A percentile compares a stretch with the other conserved stretches of the same genome.
phyloP scores from a whole-genome alignment of 2,329 filamentous ascomycete species.

The Penicillium brevicompactum region DNA sequence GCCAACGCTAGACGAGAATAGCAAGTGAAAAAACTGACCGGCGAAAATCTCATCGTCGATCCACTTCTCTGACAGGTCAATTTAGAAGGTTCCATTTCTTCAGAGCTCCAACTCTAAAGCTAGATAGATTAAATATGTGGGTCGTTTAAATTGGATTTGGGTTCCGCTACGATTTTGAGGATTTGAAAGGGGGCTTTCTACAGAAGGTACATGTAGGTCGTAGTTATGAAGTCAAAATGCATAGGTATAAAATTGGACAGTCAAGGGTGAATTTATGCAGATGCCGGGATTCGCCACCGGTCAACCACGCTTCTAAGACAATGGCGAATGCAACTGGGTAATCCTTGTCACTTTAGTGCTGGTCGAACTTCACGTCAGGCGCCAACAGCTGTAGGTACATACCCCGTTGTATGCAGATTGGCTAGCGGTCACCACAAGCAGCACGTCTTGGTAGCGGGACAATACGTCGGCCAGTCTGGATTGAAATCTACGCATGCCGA shows the following conservation, averaged over 20 bases:
- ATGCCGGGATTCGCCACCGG: slow-evolving; percentile 13
- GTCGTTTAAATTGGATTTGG: background rate
- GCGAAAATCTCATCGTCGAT: background rate
- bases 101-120: background rate
- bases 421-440: slow-evolving; percentile 1
- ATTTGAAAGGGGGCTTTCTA: background rate
- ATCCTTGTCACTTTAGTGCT: background rate
- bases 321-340: slow-evolving; percentile 11
- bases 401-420: slow-evolving; percentile 8
- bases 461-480: slow-evolving; percentile 11
- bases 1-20: background rate
- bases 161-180: no score
- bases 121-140: background rate
- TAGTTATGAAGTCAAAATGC: background rate
- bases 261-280: slow-evolving; percentile 2
- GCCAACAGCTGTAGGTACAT: slow-evolving; percentile 15
- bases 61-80: slow-evolving; percentile 9
- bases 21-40: background rate
- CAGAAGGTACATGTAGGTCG: background rate
- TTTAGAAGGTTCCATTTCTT: background rate
- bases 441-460: slow-evolving; percentile 12
- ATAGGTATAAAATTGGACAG: no score
- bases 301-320: slow-evolving; percentile 15
- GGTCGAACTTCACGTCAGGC: background rate
- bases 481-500: slow-evolving; percentile 11